phyloP scores from a whole-genome alignment of 202 grass and related monocot genomes.

The Setaria viridis region DNA sequence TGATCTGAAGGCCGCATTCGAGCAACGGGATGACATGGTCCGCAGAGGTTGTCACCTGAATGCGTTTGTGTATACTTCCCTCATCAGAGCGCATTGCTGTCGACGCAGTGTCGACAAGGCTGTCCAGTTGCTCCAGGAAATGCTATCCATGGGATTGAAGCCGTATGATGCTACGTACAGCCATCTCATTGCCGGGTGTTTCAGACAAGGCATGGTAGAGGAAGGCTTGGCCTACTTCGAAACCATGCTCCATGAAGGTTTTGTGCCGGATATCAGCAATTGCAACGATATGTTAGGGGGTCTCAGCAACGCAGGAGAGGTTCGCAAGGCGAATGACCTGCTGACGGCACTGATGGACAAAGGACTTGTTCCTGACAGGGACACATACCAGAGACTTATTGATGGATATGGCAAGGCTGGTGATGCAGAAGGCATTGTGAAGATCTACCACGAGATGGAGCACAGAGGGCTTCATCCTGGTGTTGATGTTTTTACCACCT shows the following conservation, averaged over 20 bases:
- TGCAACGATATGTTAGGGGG: constrained; percentile 61
- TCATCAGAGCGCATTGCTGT: constrained; percentile 54
- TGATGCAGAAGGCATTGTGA: constrained; percentile 59
- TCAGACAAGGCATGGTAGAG: constrained; percentile 49
- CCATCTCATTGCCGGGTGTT: constrained; percentile 59
- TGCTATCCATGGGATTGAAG: constrained; percentile 66
- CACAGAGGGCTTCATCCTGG: constrained; percentile 49
- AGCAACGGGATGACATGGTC: constrained; percentile 62
- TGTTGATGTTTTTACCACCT: constrained; percentile 39
- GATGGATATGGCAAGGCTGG: constrained; percentile 56
- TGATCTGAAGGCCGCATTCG: constrained; percentile 54
- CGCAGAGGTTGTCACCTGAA: constrained; percentile 58
- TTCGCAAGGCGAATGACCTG: constrained; percentile 59
- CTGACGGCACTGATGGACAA: constrained; percentile 61
- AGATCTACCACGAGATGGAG: constrained; percentile 81
- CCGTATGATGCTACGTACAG: constrained; percentile 80
- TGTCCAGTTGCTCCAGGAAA: constrained; percentile 58
- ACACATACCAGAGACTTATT: constrained; percentile 60
- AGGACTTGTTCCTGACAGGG: constrained; percentile 62
- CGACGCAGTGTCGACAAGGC: constrained; percentile 48
- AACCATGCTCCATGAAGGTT: constrained; percentile 66
- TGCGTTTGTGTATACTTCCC: constrained; percentile 78
- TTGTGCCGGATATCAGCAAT: constrained; percentile 48
- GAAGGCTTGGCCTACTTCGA: constrained; percentile 61
- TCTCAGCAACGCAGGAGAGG: constrained; percentile 54